These are phyloP conservation scores for Esteya vermicola DNA, from an alignment of 2,329 filamentous ascomycete species.

Conservation along the genomic window DNA sequence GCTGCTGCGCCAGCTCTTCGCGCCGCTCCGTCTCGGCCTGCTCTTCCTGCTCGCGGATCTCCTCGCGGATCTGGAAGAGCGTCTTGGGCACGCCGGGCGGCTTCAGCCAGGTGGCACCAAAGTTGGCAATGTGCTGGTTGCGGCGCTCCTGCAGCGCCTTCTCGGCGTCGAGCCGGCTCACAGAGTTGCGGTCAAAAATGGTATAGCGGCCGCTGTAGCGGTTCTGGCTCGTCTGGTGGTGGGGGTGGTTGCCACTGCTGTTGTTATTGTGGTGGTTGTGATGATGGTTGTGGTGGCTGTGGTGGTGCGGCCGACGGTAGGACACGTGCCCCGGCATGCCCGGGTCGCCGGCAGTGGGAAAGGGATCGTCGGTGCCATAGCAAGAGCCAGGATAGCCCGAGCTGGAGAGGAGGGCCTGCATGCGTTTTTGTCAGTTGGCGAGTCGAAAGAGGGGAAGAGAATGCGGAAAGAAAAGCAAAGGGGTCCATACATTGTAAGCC, in stretches of 20 bases:
- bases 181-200: slow-evolving; percentile 40
- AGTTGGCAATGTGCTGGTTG: slow-evolving; percentile 69
- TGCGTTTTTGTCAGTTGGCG: not conserved
- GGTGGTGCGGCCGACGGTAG: slow-evolving; percentile 9
- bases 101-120: slow-evolving; percentile 79
- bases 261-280: slow-evolving; percentile 1
- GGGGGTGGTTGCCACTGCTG: too few species aligned
- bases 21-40: slow-evolving; percentile 60
- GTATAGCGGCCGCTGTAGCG: slow-evolving; percentile 14
- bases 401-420: slow-evolving; percentile 2
- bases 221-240: too few species aligned
- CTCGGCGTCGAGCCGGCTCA: slow-evolving; percentile 59
- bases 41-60: slow-evolving; percentile 77
- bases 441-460: too few species aligned
- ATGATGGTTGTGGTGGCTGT: slow-evolving; percentile 5
- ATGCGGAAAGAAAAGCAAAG: not conserved
- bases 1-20: slow-evolving; percentile 57
- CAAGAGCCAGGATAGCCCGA: slow-evolving; percentile 7
- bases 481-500: slow-evolving; percentile 9
- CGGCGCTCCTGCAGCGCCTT: slow-evolving; percentile 65
- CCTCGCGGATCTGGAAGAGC: slow-evolving; percentile 77
- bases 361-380: slow-evolving; percentile 9
- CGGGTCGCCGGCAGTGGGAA: slow-evolving; percentile 16
- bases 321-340: slow-evolving; percentile 11
- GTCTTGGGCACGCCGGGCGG: slow-evolving; percentile 84